These are phyloP conservation scores for Termitomyces sp. DNA, from an alignment of 768 basidiomycete species.

Conservation along the genomic window DNA sequence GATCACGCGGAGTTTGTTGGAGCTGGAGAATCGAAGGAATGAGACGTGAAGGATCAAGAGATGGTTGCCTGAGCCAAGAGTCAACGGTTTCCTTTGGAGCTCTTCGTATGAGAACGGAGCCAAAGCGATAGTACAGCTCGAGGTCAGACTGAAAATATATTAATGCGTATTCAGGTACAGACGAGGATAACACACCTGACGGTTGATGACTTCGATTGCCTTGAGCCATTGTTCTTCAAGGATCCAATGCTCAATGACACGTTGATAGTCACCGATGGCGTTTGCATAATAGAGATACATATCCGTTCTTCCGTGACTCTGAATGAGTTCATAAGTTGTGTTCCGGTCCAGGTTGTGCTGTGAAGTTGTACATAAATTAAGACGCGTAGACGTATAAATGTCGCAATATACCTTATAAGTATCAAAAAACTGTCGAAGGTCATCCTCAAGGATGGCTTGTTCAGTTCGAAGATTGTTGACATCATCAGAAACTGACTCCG, in stretches of 20 bases:
- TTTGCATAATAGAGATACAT: conserved; percentile 89
- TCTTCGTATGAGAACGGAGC: conserved; percentile 80
- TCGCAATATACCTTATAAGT: conserved; percentile 74
- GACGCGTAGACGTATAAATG: background rate
- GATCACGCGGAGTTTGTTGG: conserved; percentile 68
- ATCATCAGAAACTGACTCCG: conserved; percentile 75
- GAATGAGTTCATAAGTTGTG: conserved; percentile 90
- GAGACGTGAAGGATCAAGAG: conserved; percentile 76
- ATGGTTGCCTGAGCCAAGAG: conserved; percentile 80
- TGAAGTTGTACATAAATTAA: background rate
- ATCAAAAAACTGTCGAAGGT: conserved; percentile 86
- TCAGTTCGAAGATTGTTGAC: conserved; percentile 82
- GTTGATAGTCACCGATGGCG: conserved; percentile 71
- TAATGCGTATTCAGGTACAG: background rate
- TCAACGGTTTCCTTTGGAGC: conserved; percentile 89
- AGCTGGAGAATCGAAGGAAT: conserved; percentile 84
- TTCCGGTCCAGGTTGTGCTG: conserved; percentile 80
- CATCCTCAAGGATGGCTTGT: conserved; percentile 81
- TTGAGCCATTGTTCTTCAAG: conserved; percentile 89
- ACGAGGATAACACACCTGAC: conserved; percentile 54
- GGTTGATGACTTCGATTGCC: conserved; percentile 84
- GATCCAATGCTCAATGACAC: conserved; percentile 90
- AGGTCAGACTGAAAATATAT: conserved; percentile 54
- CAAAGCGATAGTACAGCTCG: conserved; percentile 91
- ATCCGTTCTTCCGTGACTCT: conserved; percentile 88